These are phyloP conservation scores for Myrmaecium sp. DNA, from an alignment of 2,329 filamentous ascomycete species.

Conservation along the genomic window DNA sequence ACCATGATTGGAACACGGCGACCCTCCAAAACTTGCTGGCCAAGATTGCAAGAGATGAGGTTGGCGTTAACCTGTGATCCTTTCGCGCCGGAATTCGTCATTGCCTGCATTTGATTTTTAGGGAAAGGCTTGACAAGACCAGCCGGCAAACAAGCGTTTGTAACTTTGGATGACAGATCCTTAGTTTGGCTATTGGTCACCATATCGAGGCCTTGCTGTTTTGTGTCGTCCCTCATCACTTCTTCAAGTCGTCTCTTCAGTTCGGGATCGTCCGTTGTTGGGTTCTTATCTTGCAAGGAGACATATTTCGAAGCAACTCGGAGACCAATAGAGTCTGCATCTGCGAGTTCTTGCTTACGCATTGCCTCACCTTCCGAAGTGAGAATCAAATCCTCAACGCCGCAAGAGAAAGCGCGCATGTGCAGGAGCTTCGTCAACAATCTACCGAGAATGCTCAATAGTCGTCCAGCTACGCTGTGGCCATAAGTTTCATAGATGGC, in stretches of 20 bases:
- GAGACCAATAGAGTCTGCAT: conserved; percentile 53
- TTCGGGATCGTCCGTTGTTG: conserved; percentile 48
- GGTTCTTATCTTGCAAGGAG: conserved; percentile 50
- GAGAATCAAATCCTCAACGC: conserved; percentile 86
- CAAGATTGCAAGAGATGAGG: conserved; percentile 92
- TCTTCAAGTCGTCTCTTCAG: conserved; percentile 69
- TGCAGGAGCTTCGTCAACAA: conserved; percentile 78
- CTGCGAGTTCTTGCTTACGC: conserved; percentile 50
- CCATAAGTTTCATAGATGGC: conserved; percentile 89
- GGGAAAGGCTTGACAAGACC: conserved; percentile 86
- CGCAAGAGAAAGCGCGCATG: conserved; percentile 91
- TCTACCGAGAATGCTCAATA: conserved; percentile 77
- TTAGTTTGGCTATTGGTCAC: conserved; percentile 59
- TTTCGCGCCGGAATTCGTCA: conserved; percentile 95
- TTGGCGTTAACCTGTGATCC: conserved; percentile 88
- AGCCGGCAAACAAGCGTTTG: conserved; percentile 58
- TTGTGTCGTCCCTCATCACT: conserved; percentile 76
- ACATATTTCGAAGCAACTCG: conserved; percentile 79
- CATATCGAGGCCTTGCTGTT: conserved; percentile 79
- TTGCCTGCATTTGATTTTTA: conserved; percentile 95
- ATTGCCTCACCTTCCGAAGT: conserved; percentile 61
- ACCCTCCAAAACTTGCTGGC: conserved; percentile 91
- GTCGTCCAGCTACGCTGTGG: conserved; percentile 65
- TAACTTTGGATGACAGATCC: conserved; percentile 61
- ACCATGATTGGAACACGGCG: conserved; percentile 93